Evolutionary conservation across 2,329 filamentous ascomycete genomes (phyloP), one percentile per base, ranked within the genome.

Genomic region (Grosmannia huntii): DNA sequence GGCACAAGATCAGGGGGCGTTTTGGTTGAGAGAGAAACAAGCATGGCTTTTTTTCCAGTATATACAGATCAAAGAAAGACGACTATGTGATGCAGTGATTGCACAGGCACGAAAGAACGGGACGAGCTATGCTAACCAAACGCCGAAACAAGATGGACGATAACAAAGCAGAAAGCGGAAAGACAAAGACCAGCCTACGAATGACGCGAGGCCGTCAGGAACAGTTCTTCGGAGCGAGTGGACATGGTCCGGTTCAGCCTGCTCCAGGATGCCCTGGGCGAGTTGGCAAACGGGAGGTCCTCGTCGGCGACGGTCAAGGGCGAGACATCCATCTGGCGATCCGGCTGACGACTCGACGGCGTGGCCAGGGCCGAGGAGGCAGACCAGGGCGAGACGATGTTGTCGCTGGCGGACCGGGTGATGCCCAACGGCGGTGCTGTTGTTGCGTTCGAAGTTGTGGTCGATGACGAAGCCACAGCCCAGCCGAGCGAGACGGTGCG

Each of bases 201-300:
- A 55, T 28, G 46, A 1, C 53, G 36, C n/a, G 23, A 23, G 0
- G 38, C 38, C 7, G 36, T 46, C 25, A 71, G 64, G 58, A 68
- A 75, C 4, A 75, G 63, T 62, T 76, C 74, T 28, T 75, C 74
- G 2, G 73, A 75, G 57, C 73, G 66, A 5, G 71, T 74, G 9
- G 74, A 72, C 63, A 71, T 61, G 0, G 68, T 69, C 55, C 73
- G 67, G 21, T 67, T 67, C 7, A 72, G 63, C 49, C 65, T 62
- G 21, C 46, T 31, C 53, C 38, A 44, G 21, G 53, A 12, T 21
- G 63, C 33, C 21, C 63, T 57, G 44, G 61, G 61, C 14, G 60
- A 60, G 1, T 23, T 27, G 19, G 57, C 56, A 41, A 61, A 63
- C 49, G 64, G 64, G 21, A 62, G 65, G 2, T 61, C 52, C 9